phyloP scores from a whole-genome alignment of 768 basidiomycete species.

The Amanita muscaria region DNA sequence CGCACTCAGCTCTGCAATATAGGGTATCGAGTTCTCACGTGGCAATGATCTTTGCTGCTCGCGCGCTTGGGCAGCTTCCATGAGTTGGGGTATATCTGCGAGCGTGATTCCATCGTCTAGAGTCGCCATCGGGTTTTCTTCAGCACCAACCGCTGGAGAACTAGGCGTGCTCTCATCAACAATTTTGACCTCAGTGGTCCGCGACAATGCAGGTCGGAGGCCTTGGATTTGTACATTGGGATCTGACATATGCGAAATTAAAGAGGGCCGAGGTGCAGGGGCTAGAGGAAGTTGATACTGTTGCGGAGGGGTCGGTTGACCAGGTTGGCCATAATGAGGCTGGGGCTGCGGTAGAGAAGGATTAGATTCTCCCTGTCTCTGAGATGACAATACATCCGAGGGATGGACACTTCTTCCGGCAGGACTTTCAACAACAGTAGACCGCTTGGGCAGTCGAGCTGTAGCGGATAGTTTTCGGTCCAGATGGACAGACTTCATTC shows the following conservation, averaged over 20 bases:
- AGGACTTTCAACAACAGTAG: conserved; percentile 93
- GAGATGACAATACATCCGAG: conserved; percentile 43
- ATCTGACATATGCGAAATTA: conserved; percentile 34
- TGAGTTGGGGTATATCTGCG: conserved; percentile 88
- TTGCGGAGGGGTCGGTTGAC: conserved; percentile 18
- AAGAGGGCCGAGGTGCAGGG: conserved; percentile 27
- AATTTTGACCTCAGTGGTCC: conserved; percentile 82
- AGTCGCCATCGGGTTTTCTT: conserved; percentile 29
- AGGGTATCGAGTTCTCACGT: conserved; percentile 66
- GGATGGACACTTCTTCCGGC: conserved; percentile 79
- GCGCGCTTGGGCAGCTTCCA: conserved; percentile 86
- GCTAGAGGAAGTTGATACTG: conserved; percentile 21
- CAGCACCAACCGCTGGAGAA: conserved; percentile 50
- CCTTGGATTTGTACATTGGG: conserved; percentile 34
- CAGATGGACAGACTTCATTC: conserved; percentile 89
- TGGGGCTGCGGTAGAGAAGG: conserved; percentile 26
- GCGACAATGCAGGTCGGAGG: conserved; percentile 59
- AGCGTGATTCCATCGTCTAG: conserved; percentile 82
- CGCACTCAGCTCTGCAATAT: conserved; percentile 75
- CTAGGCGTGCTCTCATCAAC: conserved; percentile 73
- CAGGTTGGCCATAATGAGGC: conserved; percentile 26
- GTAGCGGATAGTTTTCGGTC: conserved; percentile 95
- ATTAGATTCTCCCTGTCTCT: conserved; percentile 37
- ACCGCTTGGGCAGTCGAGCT: conserved; percentile 84
- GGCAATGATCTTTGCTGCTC: conserved; percentile 83